Evolutionary conservation across 352 stramenopile species (phyloP).

Genomic region (Globisporangium rhizosaccharum): DNA sequence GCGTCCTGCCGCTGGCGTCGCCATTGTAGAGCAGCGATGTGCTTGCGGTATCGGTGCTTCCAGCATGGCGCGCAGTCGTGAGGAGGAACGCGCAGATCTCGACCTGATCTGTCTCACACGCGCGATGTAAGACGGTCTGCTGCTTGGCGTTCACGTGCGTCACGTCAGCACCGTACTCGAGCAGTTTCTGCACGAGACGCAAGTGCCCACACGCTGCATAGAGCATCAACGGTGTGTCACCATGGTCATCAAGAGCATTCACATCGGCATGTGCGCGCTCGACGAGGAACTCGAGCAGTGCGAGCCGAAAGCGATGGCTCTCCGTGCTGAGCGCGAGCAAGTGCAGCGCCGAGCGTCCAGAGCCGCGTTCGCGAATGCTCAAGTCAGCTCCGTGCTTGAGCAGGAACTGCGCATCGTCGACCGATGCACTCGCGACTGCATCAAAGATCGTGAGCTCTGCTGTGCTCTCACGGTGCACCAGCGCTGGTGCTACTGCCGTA

Average conservation of each 20-base stretch:
- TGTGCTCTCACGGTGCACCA: not conserved
- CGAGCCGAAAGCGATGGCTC: slow-evolving; percentile 29
- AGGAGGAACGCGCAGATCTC: slow-evolving; percentile 45
- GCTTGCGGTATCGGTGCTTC: slow-evolving; percentile 6
- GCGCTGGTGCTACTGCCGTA: not conserved
- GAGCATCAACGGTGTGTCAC: slow-evolving; percentile 48
- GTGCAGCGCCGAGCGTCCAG: slow-evolving; percentile 45
- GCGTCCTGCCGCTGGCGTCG: slow-evolving; percentile 27
- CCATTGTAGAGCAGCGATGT: slow-evolving; percentile 17
- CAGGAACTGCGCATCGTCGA: slow-evolving; percentile 54
- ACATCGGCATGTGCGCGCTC: slow-evolving; percentile 27
- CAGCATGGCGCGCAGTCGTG: not conserved
- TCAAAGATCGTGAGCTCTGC: slow-evolving; percentile 40
- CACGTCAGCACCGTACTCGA: slow-evolving; percentile 23
- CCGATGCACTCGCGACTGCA: slow-evolving; percentile 41
- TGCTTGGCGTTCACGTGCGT: slow-evolving; percentile 21
- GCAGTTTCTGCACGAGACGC: slow-evolving; percentile 32
- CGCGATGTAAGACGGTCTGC: slow-evolving; percentile 50
- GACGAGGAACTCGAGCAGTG: slow-evolving; percentile 56
- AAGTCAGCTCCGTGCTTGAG: slow-evolving; percentile 38
- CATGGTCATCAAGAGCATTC: slow-evolving; percentile 31
- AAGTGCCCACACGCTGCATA: slow-evolving; percentile 47
- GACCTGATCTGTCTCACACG: slow-evolving; percentile 56
- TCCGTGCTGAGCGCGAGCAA: slow-evolving; percentile 54
- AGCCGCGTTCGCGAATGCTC: slow-evolving; percentile 27